Evolutionary conservation across 768 basidiomycete species (phyloP), one percentile per base, ranked within the genome.

Genomic region (Mycena leptocephala): DNA sequence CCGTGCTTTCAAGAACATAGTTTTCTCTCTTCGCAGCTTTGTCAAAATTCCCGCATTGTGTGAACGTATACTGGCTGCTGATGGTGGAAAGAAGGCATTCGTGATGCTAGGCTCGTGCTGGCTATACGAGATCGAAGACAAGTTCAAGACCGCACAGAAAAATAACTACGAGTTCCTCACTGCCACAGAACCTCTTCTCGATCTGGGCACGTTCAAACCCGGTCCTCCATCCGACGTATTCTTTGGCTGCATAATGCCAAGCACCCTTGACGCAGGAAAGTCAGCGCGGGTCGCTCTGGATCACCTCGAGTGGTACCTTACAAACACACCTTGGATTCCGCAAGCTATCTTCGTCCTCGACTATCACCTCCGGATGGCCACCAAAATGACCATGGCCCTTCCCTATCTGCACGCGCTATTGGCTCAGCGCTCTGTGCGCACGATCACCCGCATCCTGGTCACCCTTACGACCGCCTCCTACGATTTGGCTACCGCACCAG

Each of bases 41-140:
- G 26, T 76, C 66, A 78, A 78, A n/a, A 62, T 75, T 11, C 77
- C 77, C 9, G 59, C 74, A 3, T 16, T 75, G 3, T 76, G 74
- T 63, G 77, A 78, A 24, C 46, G 48, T 2, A 65, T 78, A 20
- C 62, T 78, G 9, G 70, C 71, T 26, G 56, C 56, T 11, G 55
- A 43, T 6, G 43, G 71, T 3, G 70, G 77, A 6, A 72, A 63
- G 55, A n/a, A 32, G 22, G 33, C 41, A 20, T 78, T 75, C 55
- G 53, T 75, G 1, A 64, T 78, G 59, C 55, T 78, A 9, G 77
- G 77, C 46, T 75, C 74, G 20, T 78, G 77, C 67, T 78, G 77
- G 77, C 53, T 78, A 6, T 78, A 75, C 24, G 77, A 78, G 48
- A 41, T 59, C 20, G 74, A 76, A 46, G 70, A 76, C 28, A 74